These are phyloP conservation scores for Xylaria sp. DNA, from an alignment of 2,329 filamentous ascomycete species.

Conservation along the genomic window DNA sequence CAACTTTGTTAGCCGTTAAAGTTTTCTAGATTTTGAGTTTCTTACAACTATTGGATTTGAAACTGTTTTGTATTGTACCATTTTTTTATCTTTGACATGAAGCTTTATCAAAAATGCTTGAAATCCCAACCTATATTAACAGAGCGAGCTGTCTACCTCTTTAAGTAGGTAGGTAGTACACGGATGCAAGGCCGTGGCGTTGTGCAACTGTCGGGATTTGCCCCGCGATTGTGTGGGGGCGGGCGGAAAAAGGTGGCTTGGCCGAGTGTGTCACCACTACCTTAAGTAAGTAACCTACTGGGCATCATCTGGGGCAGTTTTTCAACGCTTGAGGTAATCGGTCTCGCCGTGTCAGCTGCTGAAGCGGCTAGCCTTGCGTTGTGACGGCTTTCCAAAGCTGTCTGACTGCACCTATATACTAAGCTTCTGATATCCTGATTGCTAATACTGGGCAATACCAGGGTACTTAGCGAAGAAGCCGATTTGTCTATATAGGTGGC, in stretches of 20 bases:
- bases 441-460: constrained; percentile 1
- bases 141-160: no score
- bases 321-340: neutral
- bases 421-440: constrained; percentile 12
- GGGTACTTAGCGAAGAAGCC: neutral
- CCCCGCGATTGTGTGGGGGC: constrained; percentile 27
- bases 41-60: neutral
- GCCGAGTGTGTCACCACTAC: constrained; percentile 33
- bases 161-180: neutral
- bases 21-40: neutral
- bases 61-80: neutral
- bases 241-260: constrained; percentile 25
- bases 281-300: neutral
- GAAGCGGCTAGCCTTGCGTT: neutral
- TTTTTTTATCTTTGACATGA: neutral
- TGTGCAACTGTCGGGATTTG: constrained; percentile 25
- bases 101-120: no score
- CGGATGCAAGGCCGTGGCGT: neutral
- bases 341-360: constrained; percentile 9
- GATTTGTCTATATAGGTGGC: neutral
- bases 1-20: neutral
- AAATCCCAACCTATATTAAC: no score
- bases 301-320: neutral
- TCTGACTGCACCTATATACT: neutral
- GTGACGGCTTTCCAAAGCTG: neutral